Evolutionary conservation across 306 rosid genomes (phyloP).

Genomic region (Quercus cerris): DNA sequence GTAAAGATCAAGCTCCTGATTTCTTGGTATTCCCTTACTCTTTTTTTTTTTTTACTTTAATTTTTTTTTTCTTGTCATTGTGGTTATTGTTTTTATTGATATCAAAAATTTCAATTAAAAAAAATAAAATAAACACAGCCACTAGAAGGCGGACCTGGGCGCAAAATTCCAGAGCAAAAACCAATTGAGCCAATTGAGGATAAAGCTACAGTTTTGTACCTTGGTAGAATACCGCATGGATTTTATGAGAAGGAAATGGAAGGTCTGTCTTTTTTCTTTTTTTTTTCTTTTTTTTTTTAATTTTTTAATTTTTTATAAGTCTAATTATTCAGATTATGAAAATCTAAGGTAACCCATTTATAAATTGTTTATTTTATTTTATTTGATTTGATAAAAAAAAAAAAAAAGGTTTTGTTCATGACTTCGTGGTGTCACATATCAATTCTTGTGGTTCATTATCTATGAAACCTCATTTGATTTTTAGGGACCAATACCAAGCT

Average conservation of each 20-base stretch:
- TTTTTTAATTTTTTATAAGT: no score
- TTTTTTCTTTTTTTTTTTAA: no score
- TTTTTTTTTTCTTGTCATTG: not conserved
- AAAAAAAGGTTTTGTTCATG: not conserved
- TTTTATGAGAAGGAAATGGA: constrained; percentile 87
- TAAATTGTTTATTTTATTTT: not conserved
- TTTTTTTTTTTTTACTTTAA: not conserved
- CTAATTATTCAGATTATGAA: not conserved
- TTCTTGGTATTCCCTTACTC: constrained; percentile 47
- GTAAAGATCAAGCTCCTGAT: constrained; percentile 45
- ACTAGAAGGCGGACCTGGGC: constrained; percentile 71
- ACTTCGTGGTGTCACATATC: not conserved
- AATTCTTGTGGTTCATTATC: not conserved
- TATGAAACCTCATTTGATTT: constrained; percentile 58
- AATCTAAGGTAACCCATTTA: not conserved
- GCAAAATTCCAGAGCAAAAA: constrained; percentile 40
- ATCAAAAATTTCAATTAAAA: not conserved
- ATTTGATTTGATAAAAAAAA: no score
- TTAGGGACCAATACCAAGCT: constrained; percentile 61
- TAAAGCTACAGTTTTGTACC: constrained; percentile 46
- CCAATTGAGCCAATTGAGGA: constrained; percentile 43
- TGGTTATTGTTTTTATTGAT: not conserved
- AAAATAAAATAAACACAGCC: constrained; percentile 25
- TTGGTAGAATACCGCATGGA: constrained; percentile 70
- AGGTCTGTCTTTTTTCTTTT: constrained; percentile 36